Conservation (phyloP, 2,329 filamentous ascomycete genomes). For the Ceratocystis eucalypticola region DNA sequence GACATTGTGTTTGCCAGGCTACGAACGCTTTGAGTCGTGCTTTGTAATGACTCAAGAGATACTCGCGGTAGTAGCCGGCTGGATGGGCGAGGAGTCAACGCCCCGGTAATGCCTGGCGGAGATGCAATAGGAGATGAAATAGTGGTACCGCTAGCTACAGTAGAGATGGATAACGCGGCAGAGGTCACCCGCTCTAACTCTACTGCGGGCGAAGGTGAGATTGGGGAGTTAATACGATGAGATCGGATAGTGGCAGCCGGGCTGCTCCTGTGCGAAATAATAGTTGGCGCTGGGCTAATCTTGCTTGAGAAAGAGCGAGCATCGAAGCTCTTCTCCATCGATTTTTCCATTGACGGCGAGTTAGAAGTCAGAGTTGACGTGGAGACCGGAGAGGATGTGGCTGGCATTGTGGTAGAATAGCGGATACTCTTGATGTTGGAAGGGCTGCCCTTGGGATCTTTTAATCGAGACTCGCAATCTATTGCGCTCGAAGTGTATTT, state of each 20-base stretch:
- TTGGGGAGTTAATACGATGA: background rate
- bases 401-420: slow-evolving; percentile 17
- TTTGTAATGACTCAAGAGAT: slow-evolving; percentile 17
- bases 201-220: background rate
- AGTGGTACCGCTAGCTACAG: slow-evolving; percentile 8
- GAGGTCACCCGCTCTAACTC: slow-evolving; percentile 17
- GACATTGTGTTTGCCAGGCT: slow-evolving; percentile 2
- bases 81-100: slow-evolving; percentile 17
- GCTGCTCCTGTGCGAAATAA: slow-evolving; percentile 7
- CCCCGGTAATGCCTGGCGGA: slow-evolving; percentile 9
- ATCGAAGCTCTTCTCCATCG: slow-evolving; percentile 14
- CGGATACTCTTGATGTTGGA: slow-evolving; percentile 17
- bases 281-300: slow-evolving; percentile 5
- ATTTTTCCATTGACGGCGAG: slow-evolving; percentile 7
- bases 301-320: slow-evolving; percentile 10
- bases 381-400: slow-evolving; percentile 7
- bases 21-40: slow-evolving; percentile 10
- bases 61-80: slow-evolving; percentile 17
- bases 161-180: slow-evolving; percentile 17
- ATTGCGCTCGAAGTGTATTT: background rate
- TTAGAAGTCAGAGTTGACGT: slow-evolving; percentile 11
- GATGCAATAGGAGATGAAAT: slow-evolving; percentile 16
- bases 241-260: slow-evolving; percentile 15
- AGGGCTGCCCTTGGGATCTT: background rate
- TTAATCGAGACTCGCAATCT: slow-evolving; percentile 12